Evolutionary conservation across 768 basidiomycete genomes (phyloP).

Genomic region (Mycena sanguinolenta): DNA sequence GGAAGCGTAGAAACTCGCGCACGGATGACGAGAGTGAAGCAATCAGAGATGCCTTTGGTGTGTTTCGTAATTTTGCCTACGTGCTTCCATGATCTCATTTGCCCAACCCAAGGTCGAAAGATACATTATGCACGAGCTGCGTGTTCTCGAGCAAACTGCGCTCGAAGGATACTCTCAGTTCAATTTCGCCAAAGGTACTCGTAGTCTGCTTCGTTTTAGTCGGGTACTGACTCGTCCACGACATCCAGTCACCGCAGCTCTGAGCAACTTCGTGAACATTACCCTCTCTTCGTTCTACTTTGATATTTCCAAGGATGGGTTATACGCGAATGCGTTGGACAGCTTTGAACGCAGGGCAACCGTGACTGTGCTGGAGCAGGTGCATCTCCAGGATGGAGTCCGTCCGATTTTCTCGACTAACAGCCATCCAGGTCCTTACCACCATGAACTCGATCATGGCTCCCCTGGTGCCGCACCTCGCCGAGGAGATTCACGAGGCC

Average conservation of each 20-base stretch:
- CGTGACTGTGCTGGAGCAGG: conserved; percentile 80
- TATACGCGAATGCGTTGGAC: conserved; percentile 78
- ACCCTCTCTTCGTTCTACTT: conserved; percentile 94
- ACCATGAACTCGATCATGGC: conserved; percentile 81
- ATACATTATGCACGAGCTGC: conserved; percentile 89
- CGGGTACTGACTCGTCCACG: background rate
- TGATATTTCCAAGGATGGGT: conserved; percentile 89
- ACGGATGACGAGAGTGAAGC: conserved; percentile 52
- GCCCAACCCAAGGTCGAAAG: conserved; percentile 77
- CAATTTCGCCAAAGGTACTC: conserved; percentile 86
- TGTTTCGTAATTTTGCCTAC: conserved; percentile 41
- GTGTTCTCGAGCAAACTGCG: conserved; percentile 75
- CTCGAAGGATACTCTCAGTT: conserved; percentile 78
- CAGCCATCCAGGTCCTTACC: conserved; percentile 65
- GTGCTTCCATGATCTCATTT: background rate
- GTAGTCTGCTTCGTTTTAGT: conserved; percentile 9
- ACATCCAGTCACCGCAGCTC: conserved; percentile 72
- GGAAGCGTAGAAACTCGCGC: conserved; percentile 51
- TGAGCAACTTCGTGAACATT: conserved; percentile 84
- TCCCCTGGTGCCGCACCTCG: conserved; percentile 90
- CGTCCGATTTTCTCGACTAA: background rate
- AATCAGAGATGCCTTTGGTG: conserved; percentile 74
- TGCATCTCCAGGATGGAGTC: conserved; percentile 46
- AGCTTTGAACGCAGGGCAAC: conserved; percentile 72
- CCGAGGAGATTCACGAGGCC: conserved; percentile 85